Evolutionary conservation across 768 basidiomycete species (phyloP).

Genomic region (Hortiboletus flavorubellus): DNA sequence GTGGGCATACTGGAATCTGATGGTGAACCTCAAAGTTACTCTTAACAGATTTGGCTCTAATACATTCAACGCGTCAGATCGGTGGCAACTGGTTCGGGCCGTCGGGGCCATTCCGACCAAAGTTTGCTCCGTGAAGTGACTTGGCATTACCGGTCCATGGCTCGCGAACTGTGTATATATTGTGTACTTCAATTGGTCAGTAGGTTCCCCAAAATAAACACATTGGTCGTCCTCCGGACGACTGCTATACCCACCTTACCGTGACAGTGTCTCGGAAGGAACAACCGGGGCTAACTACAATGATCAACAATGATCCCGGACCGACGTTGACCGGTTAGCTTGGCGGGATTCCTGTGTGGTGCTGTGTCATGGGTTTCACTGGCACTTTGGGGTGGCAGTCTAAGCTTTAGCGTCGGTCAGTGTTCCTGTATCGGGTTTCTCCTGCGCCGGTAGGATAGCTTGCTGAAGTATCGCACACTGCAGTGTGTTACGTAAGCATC

Average conservation of each 20-base stretch:
- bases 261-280: slow-evolving; percentile 17
- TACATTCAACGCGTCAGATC: slow-evolving; percentile 20
- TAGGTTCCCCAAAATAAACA: background rate
- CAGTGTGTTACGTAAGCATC: background rate
- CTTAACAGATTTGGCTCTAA: slow-evolving; percentile 4
- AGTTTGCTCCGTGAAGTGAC: slow-evolving; percentile 25
- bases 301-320: background rate
- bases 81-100: slow-evolving; percentile 49
- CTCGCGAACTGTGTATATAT: background rate
- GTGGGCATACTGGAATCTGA: slow-evolving; percentile 73
- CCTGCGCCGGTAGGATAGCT: no score
- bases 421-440: no score
- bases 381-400: no score
- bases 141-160: background rate
- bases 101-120: slow-evolving; percentile 39
- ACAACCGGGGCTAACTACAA: background rate
- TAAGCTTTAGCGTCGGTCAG: no score
- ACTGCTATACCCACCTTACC: background rate
- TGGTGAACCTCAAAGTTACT: slow-evolving; percentile 40
- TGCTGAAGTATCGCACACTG: no score
- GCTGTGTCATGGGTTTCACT: background rate
- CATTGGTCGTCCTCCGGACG: slow-evolving; percentile 2
- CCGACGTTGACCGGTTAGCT: slow-evolving; percentile 1
- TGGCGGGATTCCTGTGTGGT: background rate
- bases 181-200: background rate